Conservation (phyloP, 176 grass and related monocot species). For the Cenchrus fungigraminus region DNA sequence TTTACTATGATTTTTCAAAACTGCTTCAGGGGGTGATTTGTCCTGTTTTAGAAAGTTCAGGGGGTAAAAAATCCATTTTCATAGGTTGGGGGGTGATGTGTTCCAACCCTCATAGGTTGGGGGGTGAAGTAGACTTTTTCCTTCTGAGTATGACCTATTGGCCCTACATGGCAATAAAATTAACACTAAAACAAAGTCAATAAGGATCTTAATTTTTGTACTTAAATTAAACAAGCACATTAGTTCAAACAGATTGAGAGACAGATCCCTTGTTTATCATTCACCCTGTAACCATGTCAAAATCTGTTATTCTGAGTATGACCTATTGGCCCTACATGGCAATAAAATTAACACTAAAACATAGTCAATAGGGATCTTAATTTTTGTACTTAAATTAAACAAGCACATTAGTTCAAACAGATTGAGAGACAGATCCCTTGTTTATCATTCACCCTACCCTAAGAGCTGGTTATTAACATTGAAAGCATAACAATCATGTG, state of each 20-base stretch:
- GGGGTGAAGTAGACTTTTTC: too few relatives aligned
- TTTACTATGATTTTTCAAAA: too few relatives aligned
- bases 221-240: background rate
- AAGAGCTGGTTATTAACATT: background rate
- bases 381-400: background rate
- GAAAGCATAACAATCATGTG: slow-evolving; percentile 1
- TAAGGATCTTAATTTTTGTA: background rate
- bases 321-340: background rate
- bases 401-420: background rate
- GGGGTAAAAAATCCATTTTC: too few relatives aligned
- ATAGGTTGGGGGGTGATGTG: too few relatives aligned
- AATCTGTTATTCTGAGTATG: background rate
- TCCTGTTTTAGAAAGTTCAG: too few relatives aligned
- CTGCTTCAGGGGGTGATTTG: too few relatives aligned
- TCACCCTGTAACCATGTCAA: background rate
- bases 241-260: background rate
- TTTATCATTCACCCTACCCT: background rate
- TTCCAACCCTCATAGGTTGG: too few relatives aligned
- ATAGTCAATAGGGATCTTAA: background rate
- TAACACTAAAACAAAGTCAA: background rate
- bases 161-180: background rate
- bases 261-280: background rate
- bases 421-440: background rate
- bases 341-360: background rate
- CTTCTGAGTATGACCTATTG: background rate